These are phyloP conservation scores for Xylaria sp. DNA, from an alignment of 2,329 filamentous ascomycete genomes.

Conservation along the genomic window DNA sequence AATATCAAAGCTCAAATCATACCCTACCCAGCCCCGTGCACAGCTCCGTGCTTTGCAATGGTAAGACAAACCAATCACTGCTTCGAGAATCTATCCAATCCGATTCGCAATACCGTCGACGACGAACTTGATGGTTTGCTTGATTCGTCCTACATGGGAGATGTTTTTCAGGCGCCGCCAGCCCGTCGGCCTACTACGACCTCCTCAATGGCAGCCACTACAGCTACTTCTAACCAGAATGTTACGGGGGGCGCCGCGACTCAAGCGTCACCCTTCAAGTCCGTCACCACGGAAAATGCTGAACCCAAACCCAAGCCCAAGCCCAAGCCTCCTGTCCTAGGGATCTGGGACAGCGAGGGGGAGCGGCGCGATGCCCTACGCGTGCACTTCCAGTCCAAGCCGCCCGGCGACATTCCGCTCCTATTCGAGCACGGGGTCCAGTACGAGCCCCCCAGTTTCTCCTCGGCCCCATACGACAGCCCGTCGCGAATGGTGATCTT, in stretches of 20 bases:
- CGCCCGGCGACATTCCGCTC: background rate
- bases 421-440: slow-evolving; percentile 17
- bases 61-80: background rate
- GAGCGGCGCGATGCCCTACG: background rate
- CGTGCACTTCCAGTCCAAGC: background rate
- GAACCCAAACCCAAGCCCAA: too few species aligned
- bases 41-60: too few species aligned
- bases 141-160: too few species aligned
- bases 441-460: background rate
- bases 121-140: too few species aligned
- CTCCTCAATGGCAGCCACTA: background rate
- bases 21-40: too few species aligned
- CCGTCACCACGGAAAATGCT: background rate
- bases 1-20: background rate
- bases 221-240: background rate
- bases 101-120: too few species aligned
- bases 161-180: too few species aligned
- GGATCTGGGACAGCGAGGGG: slow-evolving; percentile 10
- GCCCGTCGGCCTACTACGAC: background rate
- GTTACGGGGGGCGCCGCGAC: background rate
- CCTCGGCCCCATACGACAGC: background rate
- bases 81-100: background rate
- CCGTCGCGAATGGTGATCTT: slow-evolving; percentile 40
- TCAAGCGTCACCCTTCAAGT: too few species aligned
- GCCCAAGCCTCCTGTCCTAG: background rate